These are phyloP conservation scores for Waltiozyma solani DNA, from an alignment of 1,139 yeast genomes.

Conservation along the genomic window DNA sequence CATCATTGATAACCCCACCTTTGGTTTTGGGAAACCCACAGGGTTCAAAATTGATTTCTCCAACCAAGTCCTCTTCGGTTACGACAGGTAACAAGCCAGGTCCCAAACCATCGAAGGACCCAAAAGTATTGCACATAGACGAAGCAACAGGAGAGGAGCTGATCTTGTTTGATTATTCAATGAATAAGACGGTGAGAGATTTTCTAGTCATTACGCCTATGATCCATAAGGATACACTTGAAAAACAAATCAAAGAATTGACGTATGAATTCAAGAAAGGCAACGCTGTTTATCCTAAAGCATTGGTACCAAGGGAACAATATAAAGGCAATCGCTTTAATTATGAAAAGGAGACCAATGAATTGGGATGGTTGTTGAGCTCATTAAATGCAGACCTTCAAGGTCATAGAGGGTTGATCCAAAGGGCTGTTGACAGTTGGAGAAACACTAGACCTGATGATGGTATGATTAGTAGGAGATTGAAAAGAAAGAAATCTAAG, in stretches of 20 bases:
- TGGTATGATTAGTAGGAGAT: not conserved
- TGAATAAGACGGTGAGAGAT: slow-evolving; percentile 17
- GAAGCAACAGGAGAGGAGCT: slow-evolving; percentile 19
- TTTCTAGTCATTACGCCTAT: slow-evolving; percentile 19
- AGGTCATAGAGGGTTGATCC: slow-evolving; percentile 33
- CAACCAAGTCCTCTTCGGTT: no score
- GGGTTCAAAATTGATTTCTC: no score
- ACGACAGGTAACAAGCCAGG: slow-evolving; percentile 24
- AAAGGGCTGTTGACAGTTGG: slow-evolving; percentile 41
- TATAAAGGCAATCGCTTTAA: slow-evolving; percentile 33
- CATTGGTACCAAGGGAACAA: slow-evolving; percentile 29
- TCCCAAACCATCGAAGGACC: slow-evolving; percentile 22
- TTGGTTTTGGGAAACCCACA: no score
- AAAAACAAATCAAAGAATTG: slow-evolving; percentile 19
- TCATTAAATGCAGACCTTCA: slow-evolving; percentile 30
- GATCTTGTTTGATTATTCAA: slow-evolving; percentile 20
- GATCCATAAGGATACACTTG: slow-evolving; percentile 19
- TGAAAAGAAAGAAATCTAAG: not conserved
- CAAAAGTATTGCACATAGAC: slow-evolving; percentile 13
- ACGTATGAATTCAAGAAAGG: slow-evolving; percentile 23
- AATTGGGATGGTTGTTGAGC: slow-evolving; percentile 35
- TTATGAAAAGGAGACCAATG: slow-evolving; percentile 36
- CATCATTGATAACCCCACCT: no score
- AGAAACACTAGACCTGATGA: slow-evolving; percentile 32
- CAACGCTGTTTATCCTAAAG: slow-evolving; percentile 37